These are phyloP conservation scores for Trichocladium uniseriatum DNA, from an alignment of 495 filamentous ascomycete species.

Conservation along the genomic window DNA sequence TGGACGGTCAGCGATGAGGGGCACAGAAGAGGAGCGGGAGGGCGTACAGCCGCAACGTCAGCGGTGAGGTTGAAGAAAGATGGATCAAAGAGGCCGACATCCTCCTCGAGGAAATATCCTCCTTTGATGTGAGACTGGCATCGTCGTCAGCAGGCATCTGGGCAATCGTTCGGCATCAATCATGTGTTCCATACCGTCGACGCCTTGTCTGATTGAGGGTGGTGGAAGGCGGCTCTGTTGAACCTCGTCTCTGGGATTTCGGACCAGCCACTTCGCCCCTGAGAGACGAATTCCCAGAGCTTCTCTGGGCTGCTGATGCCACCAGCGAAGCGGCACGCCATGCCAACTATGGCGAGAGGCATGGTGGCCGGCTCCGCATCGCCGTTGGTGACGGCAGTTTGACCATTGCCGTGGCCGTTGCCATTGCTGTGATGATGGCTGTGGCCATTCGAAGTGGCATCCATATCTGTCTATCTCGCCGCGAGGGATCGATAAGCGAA, in stretches of 20 bases:
- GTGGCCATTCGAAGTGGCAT: no score
- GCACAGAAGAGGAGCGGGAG: no score
- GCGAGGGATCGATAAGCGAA: no score
- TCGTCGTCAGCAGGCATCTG: conserved; percentile 49
- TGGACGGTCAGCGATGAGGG: no score
- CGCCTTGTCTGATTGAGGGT: neutral
- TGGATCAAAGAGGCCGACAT: no score
- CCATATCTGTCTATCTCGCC: no score
- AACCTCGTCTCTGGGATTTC: neutral
- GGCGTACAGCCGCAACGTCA: conserved; percentile 41
- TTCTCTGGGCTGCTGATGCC: neutral
- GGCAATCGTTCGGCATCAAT: no score
- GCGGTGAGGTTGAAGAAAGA: conserved; percentile 49
- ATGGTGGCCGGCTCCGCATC: no score
- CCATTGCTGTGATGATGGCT: no score
- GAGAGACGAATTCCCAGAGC: neutral
- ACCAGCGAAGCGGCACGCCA: neutral
- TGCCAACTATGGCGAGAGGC: neutral
- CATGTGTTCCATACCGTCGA: no score
- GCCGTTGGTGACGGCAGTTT: no score
- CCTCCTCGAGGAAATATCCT: conserved; percentile 29
- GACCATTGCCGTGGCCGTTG: no score
- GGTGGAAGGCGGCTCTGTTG: neutral
- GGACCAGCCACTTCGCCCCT: neutral
- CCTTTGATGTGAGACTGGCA: conserved; percentile 3